Evolutionary conservation across 2,329 filamentous ascomycete genomes (phyloP).

Genomic region (Epichloe sp.): DNA sequence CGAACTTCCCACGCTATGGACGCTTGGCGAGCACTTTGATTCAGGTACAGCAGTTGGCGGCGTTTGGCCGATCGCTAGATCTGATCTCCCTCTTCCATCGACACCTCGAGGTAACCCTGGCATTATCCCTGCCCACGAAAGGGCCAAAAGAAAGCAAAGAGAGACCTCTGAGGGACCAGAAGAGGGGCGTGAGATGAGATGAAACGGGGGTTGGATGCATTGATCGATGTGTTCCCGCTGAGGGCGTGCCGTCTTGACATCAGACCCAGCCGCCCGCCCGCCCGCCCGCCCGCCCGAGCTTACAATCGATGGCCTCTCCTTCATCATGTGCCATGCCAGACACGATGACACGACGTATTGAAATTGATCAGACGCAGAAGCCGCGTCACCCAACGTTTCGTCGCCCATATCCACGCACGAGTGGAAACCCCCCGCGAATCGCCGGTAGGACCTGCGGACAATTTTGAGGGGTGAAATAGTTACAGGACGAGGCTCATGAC

Average conservation of each 20-base stretch:
- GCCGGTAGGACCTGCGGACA: too few species aligned
- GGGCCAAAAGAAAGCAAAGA: background rate
- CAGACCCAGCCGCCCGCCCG: background rate
- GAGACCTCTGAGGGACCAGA: background rate
- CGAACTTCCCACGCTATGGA: background rate
- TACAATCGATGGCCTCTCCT: background rate
- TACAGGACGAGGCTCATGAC: too few species aligned
- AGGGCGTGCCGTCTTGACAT: background rate
- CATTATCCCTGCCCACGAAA: constrained; percentile 1
- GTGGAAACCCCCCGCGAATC: too few species aligned
- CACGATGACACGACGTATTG: background rate
- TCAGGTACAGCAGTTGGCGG: background rate
- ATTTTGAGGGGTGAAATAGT: too few species aligned
- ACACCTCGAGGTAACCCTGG: background rate
- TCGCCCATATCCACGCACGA: background rate
- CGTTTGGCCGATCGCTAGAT: constrained; percentile 7
- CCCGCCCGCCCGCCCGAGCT: too few species aligned
- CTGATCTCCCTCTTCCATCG: constrained; percentile 7
- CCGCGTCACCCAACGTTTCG: background rate
- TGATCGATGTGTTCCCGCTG: background rate
- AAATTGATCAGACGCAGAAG: background rate
- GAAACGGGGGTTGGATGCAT: background rate
- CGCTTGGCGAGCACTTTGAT: too few species aligned
- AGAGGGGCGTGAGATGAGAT: background rate
- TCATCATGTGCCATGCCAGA: background rate